phyloP scores from a whole-genome alignment of 441 rosid genomes.

The Populus trichocarpa region DNA sequence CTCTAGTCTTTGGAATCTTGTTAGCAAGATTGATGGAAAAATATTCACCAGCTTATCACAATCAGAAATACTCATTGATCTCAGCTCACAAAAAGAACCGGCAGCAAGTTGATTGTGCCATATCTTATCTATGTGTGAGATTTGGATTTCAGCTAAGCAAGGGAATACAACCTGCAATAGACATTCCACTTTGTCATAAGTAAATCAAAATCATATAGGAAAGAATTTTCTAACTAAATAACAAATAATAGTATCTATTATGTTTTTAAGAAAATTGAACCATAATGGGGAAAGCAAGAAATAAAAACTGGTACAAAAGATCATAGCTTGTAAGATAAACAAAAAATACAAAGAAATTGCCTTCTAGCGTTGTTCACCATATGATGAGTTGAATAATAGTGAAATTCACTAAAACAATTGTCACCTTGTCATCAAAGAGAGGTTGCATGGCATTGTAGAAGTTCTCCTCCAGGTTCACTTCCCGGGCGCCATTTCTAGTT shows the following conservation, averaged over 20 bases:
- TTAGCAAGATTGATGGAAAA: slow-evolving; percentile 4
- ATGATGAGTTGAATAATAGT: not conserved
- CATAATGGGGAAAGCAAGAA: not conserved
- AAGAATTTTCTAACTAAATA: not conserved
- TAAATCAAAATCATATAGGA: not conserved
- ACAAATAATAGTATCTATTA: not conserved
- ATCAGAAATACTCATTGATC: not conserved
- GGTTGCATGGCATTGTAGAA: not conserved
- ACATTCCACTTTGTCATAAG: not conserved
- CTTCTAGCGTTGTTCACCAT: not conserved
- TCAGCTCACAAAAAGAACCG: slow-evolving; percentile 1
- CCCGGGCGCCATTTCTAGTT: not conserved
- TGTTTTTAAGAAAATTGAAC: too few relatives aligned
- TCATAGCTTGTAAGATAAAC: not conserved
- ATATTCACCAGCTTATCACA: not conserved
- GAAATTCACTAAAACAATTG: not conserved
- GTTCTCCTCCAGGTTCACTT: not conserved
- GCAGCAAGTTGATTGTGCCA: not conserved
- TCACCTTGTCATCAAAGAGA: slow-evolving; percentile 7
- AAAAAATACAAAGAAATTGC: not conserved
- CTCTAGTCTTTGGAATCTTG: slow-evolving; percentile 7
- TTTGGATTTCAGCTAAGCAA: not conserved
- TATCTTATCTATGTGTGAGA: not conserved
- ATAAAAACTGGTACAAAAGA: not conserved
- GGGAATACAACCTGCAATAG: slow-evolving; percentile 14